These are phyloP conservation scores for Barnettozyma pratensis DNA, from an alignment of 805 yeast species.

Conservation along the genomic window DNA sequence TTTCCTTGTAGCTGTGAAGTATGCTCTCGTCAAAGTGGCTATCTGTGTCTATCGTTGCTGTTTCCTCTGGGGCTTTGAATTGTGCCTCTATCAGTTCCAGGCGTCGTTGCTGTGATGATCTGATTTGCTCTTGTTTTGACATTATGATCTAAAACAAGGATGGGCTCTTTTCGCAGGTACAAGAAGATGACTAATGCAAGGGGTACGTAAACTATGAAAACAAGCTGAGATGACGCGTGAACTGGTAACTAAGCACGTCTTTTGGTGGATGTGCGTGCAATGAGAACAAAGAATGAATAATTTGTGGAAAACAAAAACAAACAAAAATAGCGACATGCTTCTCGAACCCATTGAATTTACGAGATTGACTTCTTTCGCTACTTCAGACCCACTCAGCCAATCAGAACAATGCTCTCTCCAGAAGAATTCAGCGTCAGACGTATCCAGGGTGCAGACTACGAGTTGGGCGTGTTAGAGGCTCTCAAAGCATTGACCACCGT, in stretches of 20 bases:
- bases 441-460: slow-evolving; percentile 49
- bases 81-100: background rate
- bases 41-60: background rate
- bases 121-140: background rate
- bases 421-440: slow-evolving; percentile 65
- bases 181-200: too few species aligned
- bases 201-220: too few species aligned
- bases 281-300: too few species aligned
- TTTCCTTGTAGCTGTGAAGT: background rate
- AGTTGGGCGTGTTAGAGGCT: slow-evolving; percentile 57
- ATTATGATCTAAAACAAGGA: background rate
- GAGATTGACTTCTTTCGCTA: too few species aligned
- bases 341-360: too few species aligned
- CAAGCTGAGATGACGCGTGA: too few species aligned
- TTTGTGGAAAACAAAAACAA: background rate
- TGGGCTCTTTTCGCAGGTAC: too few species aligned
- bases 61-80: background rate
- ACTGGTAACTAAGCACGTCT: too few species aligned
- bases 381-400: background rate
- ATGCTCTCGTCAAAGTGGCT: background rate
- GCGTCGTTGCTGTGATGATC: background rate
- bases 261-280: too few species aligned
- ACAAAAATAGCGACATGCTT: background rate
- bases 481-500: slow-evolving; percentile 74
- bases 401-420: slow-evolving; percentile 35